Base-by-base conservation (phyloP, 345 rosid genomes). In the Kandelia obovata region DNA sequence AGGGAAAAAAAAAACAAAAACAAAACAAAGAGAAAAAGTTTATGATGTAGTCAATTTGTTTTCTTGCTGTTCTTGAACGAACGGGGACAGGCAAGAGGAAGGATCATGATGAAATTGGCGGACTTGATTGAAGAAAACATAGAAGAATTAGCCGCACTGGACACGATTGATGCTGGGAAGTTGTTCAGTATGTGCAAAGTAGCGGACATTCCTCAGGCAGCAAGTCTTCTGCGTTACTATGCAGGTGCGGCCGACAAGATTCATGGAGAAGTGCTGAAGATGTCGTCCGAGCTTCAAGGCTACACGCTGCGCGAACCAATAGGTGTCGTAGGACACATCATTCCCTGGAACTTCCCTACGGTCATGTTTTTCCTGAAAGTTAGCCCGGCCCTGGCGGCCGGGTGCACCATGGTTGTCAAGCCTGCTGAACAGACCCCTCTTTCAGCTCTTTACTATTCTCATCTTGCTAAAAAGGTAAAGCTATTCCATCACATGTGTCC, bases 391-490 rank as follows among this genome's bases (percentile, higher is more conserved):
- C 74, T 94, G 35, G 97, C 98, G 1, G 89, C 96, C 2, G 98
- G 98, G 10, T 91, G 97, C 83, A 91, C 96, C 68, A 80, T 91
- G 82, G 74, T 94, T 49, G 72, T 91, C 68, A 94, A 94, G 77
- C 96, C 97, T 2, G 96, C 98, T 0, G 97, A 94, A 83, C 96
- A 89, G 52, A 91, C 97, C 1, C 90, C 98, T 1, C 97, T 91
- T 32, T 82, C 97, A 0, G 98, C 98, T 35, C 82, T 94, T 26
- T 91, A 69, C 62, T 87, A 83, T 70, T 94, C 90, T 47, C 74
- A 85, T 72, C 84, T 86, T 2, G 82, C 89, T 7, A 84, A 84
- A 56, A 73, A 53, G 74, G 89, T 84, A 70, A 52, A 2, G 72
- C 39, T 30, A 7, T 34, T 32, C 7, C 3, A 19, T 19, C 4